phyloP scores from a whole-genome alignment of 2,329 filamentous ascomycete species.

The Talaromyces atroroseus region DNA sequence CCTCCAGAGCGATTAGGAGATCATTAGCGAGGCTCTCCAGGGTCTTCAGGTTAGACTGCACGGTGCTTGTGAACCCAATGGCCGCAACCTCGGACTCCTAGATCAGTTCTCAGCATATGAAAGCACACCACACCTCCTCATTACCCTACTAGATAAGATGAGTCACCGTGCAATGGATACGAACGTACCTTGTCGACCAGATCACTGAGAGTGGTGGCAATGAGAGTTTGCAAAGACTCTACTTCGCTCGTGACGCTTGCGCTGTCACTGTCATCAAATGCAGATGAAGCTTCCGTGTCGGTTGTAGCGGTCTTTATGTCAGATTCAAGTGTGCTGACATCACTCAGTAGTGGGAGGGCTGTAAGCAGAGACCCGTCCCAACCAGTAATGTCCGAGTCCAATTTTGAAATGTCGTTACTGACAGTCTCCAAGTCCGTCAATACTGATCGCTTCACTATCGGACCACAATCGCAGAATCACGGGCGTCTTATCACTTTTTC shows the following conservation, averaged over 20 bases:
- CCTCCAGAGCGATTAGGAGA: neutral
- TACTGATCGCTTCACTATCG: constrained; percentile 5
- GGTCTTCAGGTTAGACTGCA: neutral
- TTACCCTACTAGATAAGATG: neutral
- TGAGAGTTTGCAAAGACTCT: neutral
- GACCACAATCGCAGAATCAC: neutral
- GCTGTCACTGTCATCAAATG: constrained; percentile 3
- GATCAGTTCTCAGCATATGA: neutral
- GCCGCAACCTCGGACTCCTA: neutral
- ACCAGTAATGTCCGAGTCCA: neutral
- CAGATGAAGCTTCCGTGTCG: neutral
- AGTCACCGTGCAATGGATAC: neutral
- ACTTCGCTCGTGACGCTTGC: constrained; percentile 2
- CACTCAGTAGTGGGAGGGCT: neutral
- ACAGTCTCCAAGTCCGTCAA: neutral
- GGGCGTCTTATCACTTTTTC: neutral
- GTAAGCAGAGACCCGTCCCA: neutral
- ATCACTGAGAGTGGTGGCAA: constrained; percentile 4
- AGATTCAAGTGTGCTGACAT: neutral
- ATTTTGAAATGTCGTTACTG: neutral
- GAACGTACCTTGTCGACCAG: neutral
- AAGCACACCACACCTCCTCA: neutral
- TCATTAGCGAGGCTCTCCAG: constrained; percentile 2
- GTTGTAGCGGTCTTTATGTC: constrained; percentile 5
- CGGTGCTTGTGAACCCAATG: constrained; percentile 7